A percentile compares a stretch with the other conserved stretches of the same genome.
Conservation (phyloP, 2,329 filamentous ascomycete genomes). For the Neobulgaria alba region DNA sequence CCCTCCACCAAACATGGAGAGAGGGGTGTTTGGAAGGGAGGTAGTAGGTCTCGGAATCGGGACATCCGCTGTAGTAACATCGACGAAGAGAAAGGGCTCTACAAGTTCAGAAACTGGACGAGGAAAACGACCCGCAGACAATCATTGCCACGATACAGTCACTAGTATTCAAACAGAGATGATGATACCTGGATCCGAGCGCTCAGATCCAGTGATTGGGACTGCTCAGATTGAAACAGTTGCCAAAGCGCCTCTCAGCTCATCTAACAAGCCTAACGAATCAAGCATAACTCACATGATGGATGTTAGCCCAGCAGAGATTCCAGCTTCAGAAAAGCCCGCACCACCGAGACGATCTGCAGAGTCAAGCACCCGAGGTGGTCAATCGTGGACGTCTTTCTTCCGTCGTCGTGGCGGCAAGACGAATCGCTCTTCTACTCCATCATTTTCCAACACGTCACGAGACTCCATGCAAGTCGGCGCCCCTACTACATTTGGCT, state of each 20-base stretch:
- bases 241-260: slow-evolving; percentile 38
- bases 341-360: slow-evolving; percentile 34
- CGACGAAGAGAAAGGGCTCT: slow-evolving; percentile 43
- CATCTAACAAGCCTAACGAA: slow-evolving; percentile 37
- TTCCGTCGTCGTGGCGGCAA: slow-evolving; percentile 47
- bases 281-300: slow-evolving; percentile 45
- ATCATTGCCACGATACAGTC: slow-evolving; percentile 16
- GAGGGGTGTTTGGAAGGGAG: slow-evolving; percentile 52
- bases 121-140: slow-evolving; percentile 26
- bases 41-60: slow-evolving; percentile 48
- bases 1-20: slow-evolving; percentile 48
- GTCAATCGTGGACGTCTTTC: slow-evolving; percentile 57
- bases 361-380: slow-evolving; percentile 42
- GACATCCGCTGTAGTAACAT: slow-evolving; percentile 47
- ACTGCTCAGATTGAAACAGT: slow-evolving; percentile 40
- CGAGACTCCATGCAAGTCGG: slow-evolving; percentile 54
- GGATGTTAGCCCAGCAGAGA: slow-evolving; percentile 29
- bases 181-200: slow-evolving; percentile 24
- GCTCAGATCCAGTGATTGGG: slow-evolving; percentile 33
- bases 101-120: slow-evolving; percentile 28
- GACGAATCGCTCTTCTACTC: slow-evolving; percentile 44
- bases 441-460: slow-evolving; percentile 86
- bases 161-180: slow-evolving; percentile 18
- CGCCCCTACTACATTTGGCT: slow-evolving; percentile 12
- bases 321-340: slow-evolving; percentile 33